phyloP scores from a whole-genome alignment of 1,284 basidiomycete genomes.

The Porogramme epimiltina region DNA sequence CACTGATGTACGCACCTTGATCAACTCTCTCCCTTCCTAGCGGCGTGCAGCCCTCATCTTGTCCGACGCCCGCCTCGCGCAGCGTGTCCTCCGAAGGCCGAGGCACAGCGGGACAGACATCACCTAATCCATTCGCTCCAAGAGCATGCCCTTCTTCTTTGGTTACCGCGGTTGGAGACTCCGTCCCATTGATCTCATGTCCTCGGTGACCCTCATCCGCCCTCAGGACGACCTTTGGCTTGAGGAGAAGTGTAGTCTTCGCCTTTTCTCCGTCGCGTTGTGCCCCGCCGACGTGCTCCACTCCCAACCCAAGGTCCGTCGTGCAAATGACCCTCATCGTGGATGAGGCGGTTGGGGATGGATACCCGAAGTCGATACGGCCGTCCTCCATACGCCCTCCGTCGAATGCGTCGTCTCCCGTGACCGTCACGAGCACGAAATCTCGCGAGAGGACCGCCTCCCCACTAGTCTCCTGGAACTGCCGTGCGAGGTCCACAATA shows the following conservation, averaged over 20 bases:
- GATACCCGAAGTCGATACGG: not conserved
- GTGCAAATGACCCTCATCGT: not conserved
- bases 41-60: too few relatives aligned
- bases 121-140: too few relatives aligned
- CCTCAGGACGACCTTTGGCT: not conserved
- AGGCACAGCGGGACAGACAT: too few relatives aligned
- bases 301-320: not conserved
- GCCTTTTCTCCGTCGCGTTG: not conserved
- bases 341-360: not conserved
- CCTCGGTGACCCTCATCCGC: too few relatives aligned
- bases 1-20: too few relatives aligned
- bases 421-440: conserved; percentile 32
- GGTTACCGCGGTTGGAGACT: too few relatives aligned
- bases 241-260: not conserved
- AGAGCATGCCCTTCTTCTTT: too few relatives aligned
- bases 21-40: too few relatives aligned
- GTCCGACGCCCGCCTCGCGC: too few relatives aligned
- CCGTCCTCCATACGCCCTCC: conserved; percentile 44
- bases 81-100: too few relatives aligned
- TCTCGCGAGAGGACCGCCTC: conserved; percentile 52
- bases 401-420: conserved; percentile 40
- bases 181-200: too few relatives aligned
- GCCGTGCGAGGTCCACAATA: conserved; percentile 43
- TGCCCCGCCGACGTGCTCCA: not conserved
- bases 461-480: conserved; percentile 51